Evolutionary conservation across 345 rosid species (phyloP).

Genomic region (Raphanus raphanistrum): DNA sequence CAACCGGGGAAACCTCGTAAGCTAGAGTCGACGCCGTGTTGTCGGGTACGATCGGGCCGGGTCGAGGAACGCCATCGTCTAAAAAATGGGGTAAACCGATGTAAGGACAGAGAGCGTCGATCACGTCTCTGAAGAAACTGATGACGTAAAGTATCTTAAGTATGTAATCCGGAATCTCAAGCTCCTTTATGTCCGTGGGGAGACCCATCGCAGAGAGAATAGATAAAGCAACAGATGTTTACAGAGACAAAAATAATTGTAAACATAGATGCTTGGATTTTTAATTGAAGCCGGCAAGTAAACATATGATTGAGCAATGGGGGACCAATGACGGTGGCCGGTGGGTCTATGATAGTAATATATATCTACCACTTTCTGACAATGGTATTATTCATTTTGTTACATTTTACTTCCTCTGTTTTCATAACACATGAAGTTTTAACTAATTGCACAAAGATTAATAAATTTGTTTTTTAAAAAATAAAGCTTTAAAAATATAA

Average conservation of each 20-base stretch:
- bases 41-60: background rate
- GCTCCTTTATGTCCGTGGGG: conserved; percentile 54
- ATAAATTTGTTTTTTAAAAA: too few species aligned
- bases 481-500: too few species aligned
- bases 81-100: conserved; percentile 59
- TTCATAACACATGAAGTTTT: too few species aligned
- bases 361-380: too few species aligned
- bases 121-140: conserved; percentile 49
- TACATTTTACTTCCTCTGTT: too few species aligned
- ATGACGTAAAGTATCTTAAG: conserved; percentile 54
- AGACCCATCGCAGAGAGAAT: conserved; percentile 54
- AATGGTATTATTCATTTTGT: too few species aligned
- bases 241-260: background rate
- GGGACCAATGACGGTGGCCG: background rate
- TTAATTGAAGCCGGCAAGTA: too few species aligned
- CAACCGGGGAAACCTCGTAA: conserved; percentile 56
- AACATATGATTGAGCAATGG: too few species aligned
- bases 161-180: conserved; percentile 58
- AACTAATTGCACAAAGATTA: too few species aligned
- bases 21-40: conserved; percentile 46
- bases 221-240: background rate
- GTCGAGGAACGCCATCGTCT: conserved; percentile 47
- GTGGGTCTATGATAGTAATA: background rate
- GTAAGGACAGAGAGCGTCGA: conserved; percentile 47
- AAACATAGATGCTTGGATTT: background rate